Evolutionary conservation across 805 yeast genomes (phyloP).

Genomic region (Saccharomycopsis javanensis): DNA sequence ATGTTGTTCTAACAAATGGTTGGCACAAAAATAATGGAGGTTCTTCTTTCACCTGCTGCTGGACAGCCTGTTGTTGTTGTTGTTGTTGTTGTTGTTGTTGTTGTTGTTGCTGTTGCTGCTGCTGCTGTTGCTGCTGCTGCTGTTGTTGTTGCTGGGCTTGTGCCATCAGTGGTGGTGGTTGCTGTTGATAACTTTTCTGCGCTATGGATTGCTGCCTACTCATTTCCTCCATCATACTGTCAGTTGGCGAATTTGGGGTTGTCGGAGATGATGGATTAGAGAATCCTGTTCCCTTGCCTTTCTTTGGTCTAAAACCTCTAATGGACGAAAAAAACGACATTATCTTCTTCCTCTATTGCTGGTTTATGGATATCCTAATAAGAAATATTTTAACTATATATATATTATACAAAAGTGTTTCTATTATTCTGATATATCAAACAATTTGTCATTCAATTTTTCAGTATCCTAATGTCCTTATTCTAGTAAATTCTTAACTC

Average conservation of each 20-base stretch:
- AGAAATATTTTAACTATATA: too few relatives aligned
- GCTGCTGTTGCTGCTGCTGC: conserved; percentile 22
- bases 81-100: conserved; percentile 4
- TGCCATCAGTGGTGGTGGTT: conserved; percentile 5
- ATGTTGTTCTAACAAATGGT: conserved; percentile 87
- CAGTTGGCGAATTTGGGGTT: conserved; percentile 21
- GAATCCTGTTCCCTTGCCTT: conserved; percentile 23
- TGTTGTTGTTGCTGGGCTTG: conserved; percentile 1
- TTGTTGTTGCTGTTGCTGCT: conserved; percentile 11
- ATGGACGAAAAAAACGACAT: conserved; percentile 41
- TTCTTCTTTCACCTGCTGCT: conserved; percentile 21
- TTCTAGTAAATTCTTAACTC: too few relatives aligned
- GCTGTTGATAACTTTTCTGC: conserved; percentile 4
- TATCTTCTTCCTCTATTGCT: not conserved
- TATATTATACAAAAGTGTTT: too few relatives aligned
- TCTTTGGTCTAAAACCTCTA: conserved; percentile 37
- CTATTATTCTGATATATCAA: too few relatives aligned
- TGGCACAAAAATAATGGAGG: conserved; percentile 63
- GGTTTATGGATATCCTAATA: too few relatives aligned
- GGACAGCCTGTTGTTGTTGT: conserved; percentile 24
- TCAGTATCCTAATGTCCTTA: too few relatives aligned
- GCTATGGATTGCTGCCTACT: conserved; percentile 29
- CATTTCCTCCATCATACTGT: conserved; percentile 22
- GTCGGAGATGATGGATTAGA: conserved; percentile 19
- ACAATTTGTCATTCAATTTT: too few relatives aligned